phyloP scores from a whole-genome alignment of 1,139 yeast genomes.

The Nakaseomyces glabratus region DNA sequence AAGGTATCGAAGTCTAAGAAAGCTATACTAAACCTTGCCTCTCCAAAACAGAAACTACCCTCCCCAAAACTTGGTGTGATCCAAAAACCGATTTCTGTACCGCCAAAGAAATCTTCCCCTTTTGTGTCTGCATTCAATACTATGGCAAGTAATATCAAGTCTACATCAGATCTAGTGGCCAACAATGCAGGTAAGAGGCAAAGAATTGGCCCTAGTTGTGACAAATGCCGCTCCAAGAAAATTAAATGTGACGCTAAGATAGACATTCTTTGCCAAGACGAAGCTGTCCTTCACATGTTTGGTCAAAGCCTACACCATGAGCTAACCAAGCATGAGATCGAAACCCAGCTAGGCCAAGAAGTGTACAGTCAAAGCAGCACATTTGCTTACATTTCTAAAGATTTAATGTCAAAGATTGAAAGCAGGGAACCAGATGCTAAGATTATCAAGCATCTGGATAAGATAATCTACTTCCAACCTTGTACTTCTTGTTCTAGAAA shows the following conservation, averaged over 20 bases:
- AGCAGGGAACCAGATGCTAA: conserved; percentile 1
- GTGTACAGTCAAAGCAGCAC: conserved; percentile 4
- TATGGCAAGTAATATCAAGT: not conserved
- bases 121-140: conserved; percentile 1
- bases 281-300: conserved; percentile 11
- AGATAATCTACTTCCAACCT: conserved; percentile 24
- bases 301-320: conserved; percentile 11
- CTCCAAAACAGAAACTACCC: conserved; percentile 1
- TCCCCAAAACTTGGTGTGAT: not conserved
- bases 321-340: conserved; percentile 5
- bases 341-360: not conserved
- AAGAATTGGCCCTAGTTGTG: conserved; percentile 69
- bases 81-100: not conserved
- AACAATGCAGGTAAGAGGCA: conserved; percentile 37
- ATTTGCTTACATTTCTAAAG: conserved; percentile 8
- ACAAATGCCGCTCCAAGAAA: conserved; percentile 59
- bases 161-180: not conserved
- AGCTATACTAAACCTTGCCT: not conserved
- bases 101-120: not conserved
- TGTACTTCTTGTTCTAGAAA: conserved; percentile 23
- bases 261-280: conserved; percentile 16
- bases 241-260: conserved; percentile 70
- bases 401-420: not conserved
- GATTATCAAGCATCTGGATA: conserved; percentile 26
- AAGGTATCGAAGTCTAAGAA: conserved; percentile 2